Evolutionary conservation across 306 rosid genomes (phyloP).

Genomic region (Rubus idaeus): DNA sequence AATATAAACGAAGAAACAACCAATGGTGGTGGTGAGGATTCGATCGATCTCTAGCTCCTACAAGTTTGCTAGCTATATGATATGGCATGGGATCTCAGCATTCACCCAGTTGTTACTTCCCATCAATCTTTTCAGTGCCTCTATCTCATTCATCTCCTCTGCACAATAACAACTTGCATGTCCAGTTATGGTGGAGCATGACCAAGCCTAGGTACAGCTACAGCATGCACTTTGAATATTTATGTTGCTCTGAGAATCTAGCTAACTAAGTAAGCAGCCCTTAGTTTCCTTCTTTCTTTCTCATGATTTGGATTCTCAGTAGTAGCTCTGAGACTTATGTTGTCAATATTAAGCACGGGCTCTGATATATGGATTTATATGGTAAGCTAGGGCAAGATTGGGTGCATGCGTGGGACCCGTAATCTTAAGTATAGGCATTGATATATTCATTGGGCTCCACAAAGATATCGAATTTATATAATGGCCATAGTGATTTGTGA

Average conservation of each 20-base stretch:
- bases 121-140: constrained; percentile 47
- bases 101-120: constrained; percentile 32
- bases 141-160: constrained; percentile 20
- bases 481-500: constrained; percentile 34
- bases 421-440: constrained; percentile 30
- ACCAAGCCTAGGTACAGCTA: not conserved
- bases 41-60: not conserved
- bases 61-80: not conserved
- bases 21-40: constrained; percentile 14
- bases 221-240: not conserved
- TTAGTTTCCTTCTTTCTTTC: constrained; percentile 5
- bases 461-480: constrained; percentile 36
- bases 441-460: constrained; percentile 42
- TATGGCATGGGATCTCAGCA: constrained; percentile 34
- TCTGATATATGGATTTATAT: not conserved
- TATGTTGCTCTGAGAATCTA: constrained; percentile 35
- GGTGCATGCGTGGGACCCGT: constrained; percentile 39
- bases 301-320: constrained; percentile 14
- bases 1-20: not conserved
- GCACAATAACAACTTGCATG: constrained; percentile 22
- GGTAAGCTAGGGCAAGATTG: constrained; percentile 24
- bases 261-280: not conserved
- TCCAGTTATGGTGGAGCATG: constrained; percentile 35
- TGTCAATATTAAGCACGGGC: constrained; percentile 27
- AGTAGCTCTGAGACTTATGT: not conserved